phyloP scores from a whole-genome alignment of 495 filamentous ascomycete species.

The Massariosphaeria phaeospora region DNA sequence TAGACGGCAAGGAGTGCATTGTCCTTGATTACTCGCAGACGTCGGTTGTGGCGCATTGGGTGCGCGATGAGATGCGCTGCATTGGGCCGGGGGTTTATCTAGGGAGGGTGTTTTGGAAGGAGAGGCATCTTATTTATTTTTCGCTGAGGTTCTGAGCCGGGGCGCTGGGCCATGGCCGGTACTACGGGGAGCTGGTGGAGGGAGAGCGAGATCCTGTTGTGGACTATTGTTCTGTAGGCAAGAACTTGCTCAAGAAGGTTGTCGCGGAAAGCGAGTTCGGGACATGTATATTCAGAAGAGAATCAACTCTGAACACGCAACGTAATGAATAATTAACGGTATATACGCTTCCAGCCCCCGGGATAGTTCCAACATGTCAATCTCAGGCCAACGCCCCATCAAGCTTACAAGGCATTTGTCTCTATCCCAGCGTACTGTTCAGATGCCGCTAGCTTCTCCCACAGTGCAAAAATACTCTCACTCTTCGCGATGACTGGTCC shows the following conservation, averaged over 20 bases:
- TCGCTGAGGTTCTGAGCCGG: slow-evolving; percentile 15
- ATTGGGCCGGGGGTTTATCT: slow-evolving; percentile 10
- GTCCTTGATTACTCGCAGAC: slow-evolving; percentile 16
- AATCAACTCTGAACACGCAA: slow-evolving; percentile 13
- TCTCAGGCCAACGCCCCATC: slow-evolving; percentile 2
- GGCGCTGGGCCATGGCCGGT: slow-evolving; percentile 1
- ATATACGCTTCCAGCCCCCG: slow-evolving; percentile 3
- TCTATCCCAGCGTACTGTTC: slow-evolving; percentile 11
- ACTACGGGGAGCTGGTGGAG: slow-evolving; percentile 5
- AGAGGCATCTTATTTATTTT: slow-evolving; percentile 9
- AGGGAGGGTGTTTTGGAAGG: slow-evolving; percentile 13
- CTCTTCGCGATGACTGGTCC: slow-evolving; percentile 9
- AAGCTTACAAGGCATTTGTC: slow-evolving; percentile 11
- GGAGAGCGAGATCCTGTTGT: slow-evolving; percentile 10
- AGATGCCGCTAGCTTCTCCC: slow-evolving; percentile 9
- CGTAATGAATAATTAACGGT: slow-evolving; percentile 13
- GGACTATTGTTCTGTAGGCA: slow-evolving; percentile 3
- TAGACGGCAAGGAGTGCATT: slow-evolving; percentile 15
- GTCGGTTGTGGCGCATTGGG: slow-evolving; percentile 9
- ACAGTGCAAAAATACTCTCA: slow-evolving; percentile 5
- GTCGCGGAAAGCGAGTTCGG: slow-evolving; percentile 3
- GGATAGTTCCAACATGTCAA: slow-evolving; percentile 10
- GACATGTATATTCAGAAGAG: slow-evolving; percentile 1
- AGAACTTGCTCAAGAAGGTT: slow-evolving; percentile 11
- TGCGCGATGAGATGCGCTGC: slow-evolving; percentile 11